phyloP scores from a whole-genome alignment of 2,329 filamentous ascomycete species.

The Xylaria hypoxylon region DNA sequence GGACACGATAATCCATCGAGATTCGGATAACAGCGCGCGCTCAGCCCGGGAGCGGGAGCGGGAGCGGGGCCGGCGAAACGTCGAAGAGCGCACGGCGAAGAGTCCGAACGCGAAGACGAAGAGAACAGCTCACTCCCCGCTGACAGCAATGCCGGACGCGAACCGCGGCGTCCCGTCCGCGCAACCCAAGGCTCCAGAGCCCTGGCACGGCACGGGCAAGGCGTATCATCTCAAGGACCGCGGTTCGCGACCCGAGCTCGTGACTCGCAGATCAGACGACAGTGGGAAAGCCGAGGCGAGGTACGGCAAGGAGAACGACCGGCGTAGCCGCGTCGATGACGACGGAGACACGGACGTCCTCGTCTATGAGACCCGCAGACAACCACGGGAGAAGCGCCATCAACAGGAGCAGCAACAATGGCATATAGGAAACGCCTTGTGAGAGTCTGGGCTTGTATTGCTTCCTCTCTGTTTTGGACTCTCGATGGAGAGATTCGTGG shows the following conservation, averaged over 20 bases:
- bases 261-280: constrained; percentile 25
- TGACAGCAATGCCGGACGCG: constrained; percentile 58
- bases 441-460: not conserved
- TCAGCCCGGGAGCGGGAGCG: constrained; percentile 14
- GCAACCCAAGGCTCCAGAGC: constrained; percentile 58
- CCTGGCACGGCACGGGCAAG: constrained; percentile 50
- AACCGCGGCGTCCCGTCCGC: constrained; percentile 61
- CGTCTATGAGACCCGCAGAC: not conserved
- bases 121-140: constrained; percentile 24
- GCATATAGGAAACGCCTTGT: constrained; percentile 39
- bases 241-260: constrained; percentile 30
- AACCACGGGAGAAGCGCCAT: not conserved
- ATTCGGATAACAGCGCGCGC: constrained; percentile 19
- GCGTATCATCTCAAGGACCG: constrained; percentile 38
- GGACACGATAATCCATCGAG: constrained; percentile 32
- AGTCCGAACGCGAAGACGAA: not conserved
- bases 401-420: constrained; percentile 25
- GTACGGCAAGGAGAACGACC: constrained; percentile 22
- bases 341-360: constrained; percentile 38
- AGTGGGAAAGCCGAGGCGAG: constrained; percentile 23
- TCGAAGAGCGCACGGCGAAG: constrained; percentile 1
- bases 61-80: not conserved
- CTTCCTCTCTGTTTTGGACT: not conserved
- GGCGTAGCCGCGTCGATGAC: constrained; percentile 20
- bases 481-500: not conserved